Evolutionary conservation across 306 rosid genomes (phyloP).

Genomic region (Nissolia schottii): DNA sequence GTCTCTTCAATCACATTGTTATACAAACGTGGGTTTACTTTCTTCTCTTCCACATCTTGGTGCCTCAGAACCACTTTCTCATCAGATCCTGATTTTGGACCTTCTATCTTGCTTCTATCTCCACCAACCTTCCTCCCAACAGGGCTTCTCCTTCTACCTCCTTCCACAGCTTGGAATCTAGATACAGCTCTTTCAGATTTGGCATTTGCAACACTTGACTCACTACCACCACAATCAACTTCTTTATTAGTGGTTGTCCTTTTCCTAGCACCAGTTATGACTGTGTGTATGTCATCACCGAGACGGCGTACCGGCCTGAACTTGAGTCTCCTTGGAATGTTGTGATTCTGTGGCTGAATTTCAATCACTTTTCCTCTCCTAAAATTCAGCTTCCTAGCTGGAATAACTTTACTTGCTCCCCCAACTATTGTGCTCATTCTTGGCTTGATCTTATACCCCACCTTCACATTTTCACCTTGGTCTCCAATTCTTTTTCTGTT

Average conservation of each 20-base stretch:
- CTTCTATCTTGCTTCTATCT: constrained; percentile 28
- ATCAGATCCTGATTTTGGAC: constrained; percentile 32
- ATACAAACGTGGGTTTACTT: constrained; percentile 46
- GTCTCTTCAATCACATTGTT: constrained; percentile 95
- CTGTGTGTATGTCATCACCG: constrained; percentile 34
- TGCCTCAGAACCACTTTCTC: constrained; percentile 68
- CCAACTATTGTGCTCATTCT: constrained; percentile 27
- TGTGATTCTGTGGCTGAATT: constrained; percentile 45
- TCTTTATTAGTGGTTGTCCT: constrained; percentile 17
- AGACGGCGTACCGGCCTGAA: constrained; percentile 48
- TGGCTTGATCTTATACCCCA: constrained; percentile 34
- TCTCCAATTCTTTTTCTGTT: not conserved
- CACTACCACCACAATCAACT: constrained; percentile 30
- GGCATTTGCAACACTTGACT: constrained; percentile 22
- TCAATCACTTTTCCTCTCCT: constrained; percentile 66
- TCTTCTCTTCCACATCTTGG: constrained; percentile 50
- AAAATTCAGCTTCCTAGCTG: constrained; percentile 48
- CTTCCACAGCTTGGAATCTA: constrained; percentile 36
- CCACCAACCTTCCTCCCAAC: constrained; percentile 29
- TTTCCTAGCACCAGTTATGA: constrained; percentile 22
- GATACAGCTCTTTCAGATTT: constrained; percentile 30
- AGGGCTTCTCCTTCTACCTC: constrained; percentile 31
- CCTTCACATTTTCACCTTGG: constrained; percentile 33
- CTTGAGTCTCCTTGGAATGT: constrained; percentile 58
- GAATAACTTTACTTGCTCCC: constrained; percentile 30